A percentile compares a stretch with the other conserved stretches of the same genome.
Conservation (phyloP, 768 basidiomycete genomes). For the Podaxis mareebaensis region DNA sequence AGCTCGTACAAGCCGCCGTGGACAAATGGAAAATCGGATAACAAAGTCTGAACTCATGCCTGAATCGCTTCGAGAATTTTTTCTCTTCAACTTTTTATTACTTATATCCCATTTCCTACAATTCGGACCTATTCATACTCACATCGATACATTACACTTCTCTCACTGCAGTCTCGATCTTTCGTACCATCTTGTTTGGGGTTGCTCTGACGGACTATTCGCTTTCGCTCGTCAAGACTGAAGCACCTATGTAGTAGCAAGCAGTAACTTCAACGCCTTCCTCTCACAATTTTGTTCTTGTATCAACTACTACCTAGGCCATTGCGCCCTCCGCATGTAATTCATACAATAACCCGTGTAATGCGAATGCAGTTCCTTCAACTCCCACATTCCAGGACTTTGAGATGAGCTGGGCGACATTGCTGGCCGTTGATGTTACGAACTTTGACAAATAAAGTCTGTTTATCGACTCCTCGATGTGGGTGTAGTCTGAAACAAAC, state of each 20-base stretch:
- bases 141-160: not conserved
- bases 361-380: not conserved
- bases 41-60: not conserved
- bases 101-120: not conserved
- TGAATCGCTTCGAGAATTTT: not conserved
- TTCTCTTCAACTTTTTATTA: not conserved
- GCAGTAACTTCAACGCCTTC: not conserved
- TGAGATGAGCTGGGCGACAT: conserved; percentile 49
- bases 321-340: conserved; percentile 12
- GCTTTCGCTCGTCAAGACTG: conserved; percentile 3
- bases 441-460: conserved; percentile 56
- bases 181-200: not conserved
- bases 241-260: conserved; percentile 8
- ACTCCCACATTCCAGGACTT: conserved; percentile 23
- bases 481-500: conserved; percentile 27
- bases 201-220: conserved; percentile 5
- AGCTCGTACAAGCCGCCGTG: conserved; percentile 70
- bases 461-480: conserved; percentile 25
- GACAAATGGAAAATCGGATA: conserved; percentile 72
- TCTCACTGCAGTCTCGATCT: not conserved
- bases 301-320: conserved; percentile 5
- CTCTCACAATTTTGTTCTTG: not conserved
- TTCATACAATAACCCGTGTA: conserved; percentile 10
- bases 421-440: conserved; percentile 58
- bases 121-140: conserved; percentile 3